phyloP scores from a whole-genome alignment of 2,329 filamentous ascomycete genomes.

The Sarocladiaceae sp. region DNA sequence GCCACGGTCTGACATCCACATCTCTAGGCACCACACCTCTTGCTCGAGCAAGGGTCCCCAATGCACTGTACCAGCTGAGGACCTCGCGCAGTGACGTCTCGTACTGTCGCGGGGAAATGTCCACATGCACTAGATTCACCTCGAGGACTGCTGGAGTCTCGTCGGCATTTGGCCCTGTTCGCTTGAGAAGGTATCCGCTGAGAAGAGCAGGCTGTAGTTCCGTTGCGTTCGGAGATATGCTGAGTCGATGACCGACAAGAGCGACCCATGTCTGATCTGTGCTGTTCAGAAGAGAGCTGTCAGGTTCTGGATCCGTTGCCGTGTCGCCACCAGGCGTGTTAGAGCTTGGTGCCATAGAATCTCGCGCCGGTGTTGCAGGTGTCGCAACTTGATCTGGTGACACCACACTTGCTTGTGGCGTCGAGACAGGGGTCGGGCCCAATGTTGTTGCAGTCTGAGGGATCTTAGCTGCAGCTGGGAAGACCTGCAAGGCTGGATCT shows the following conservation, averaged over 20 bases:
- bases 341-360: slow-evolving; percentile 27
- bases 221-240: slow-evolving; percentile 51
- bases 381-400: slow-evolving; percentile 57
- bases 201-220: slow-evolving; percentile 55
- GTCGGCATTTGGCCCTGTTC: slow-evolving; percentile 49
- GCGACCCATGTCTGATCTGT: slow-evolving; percentile 75
- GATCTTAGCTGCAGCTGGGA: slow-evolving; percentile 51
- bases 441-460: slow-evolving; percentile 40
- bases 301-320: slow-evolving; percentile 39
- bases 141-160: slow-evolving; percentile 59
- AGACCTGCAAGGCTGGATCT: slow-evolving; percentile 57
- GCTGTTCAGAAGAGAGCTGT: slow-evolving; percentile 66
- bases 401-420: slow-evolving; percentile 55
- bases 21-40: slow-evolving; percentile 58
- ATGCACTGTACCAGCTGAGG: slow-evolving; percentile 61
- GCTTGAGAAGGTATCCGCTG: slow-evolving; percentile 64
- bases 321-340: slow-evolving; percentile 39
- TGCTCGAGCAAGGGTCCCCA: slow-evolving; percentile 65
- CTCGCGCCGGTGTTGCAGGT: slow-evolving; percentile 44
- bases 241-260: slow-evolving; percentile 62
- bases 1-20: slow-evolving; percentile 68
- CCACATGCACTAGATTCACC: slow-evolving; percentile 58
- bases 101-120: slow-evolving; percentile 46
- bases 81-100: slow-evolving; percentile 69
- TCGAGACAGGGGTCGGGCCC: slow-evolving; percentile 63